Percentiles rank a stretch among this genome's conserved stretches.
Conservation (phyloP, 2,329 filamentous ascomycete genomes). For the Pseudogymnoascus sp. region DNA sequence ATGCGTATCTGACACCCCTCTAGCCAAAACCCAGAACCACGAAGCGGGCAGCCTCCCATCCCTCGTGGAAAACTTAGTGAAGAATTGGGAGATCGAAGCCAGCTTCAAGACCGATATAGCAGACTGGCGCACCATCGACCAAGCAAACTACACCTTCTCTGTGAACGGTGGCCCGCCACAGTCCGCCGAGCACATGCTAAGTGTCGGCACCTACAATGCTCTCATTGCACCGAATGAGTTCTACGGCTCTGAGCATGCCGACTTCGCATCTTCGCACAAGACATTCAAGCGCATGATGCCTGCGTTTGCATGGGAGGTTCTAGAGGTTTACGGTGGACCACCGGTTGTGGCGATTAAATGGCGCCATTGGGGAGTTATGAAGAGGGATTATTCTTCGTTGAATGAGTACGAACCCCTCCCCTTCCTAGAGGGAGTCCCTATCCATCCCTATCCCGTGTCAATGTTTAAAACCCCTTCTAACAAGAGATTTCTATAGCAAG, state of each 20-base stretch:
- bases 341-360: slow-evolving; percentile 55
- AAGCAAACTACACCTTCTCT: slow-evolving; percentile 50
- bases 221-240: slow-evolving; percentile 55
- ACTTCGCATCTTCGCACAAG: slow-evolving; percentile 58
- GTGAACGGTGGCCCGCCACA: slow-evolving; percentile 53
- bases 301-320: slow-evolving; percentile 61
- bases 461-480: slow-evolving; percentile 5
- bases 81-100: slow-evolving; percentile 66
- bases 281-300: slow-evolving; percentile 68
- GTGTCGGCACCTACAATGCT: slow-evolving; percentile 61
- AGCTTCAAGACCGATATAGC: slow-evolving; percentile 54
- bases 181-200: slow-evolving; percentile 54
- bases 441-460: background rate
- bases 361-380: slow-evolving; percentile 61
- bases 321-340: slow-evolving; percentile 59
- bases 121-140: slow-evolving; percentile 60
- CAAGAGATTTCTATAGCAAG: slow-evolving; percentile 33
- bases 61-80: slow-evolving; percentile 61
- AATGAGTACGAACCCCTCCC: slow-evolving; percentile 48
- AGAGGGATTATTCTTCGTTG: slow-evolving; percentile 55
- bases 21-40: slow-evolving; percentile 51
- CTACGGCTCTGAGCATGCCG: slow-evolving; percentile 52
- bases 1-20: slow-evolving; percentile 12
- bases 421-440: background rate
- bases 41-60: slow-evolving; percentile 46